A percentile compares a stretch with the other conserved stretches of the same genome.
These are phyloP conservation scores for Lycium ferocissimum DNA, from an alignment of 257 asterid species.

Conservation along the genomic window DNA sequence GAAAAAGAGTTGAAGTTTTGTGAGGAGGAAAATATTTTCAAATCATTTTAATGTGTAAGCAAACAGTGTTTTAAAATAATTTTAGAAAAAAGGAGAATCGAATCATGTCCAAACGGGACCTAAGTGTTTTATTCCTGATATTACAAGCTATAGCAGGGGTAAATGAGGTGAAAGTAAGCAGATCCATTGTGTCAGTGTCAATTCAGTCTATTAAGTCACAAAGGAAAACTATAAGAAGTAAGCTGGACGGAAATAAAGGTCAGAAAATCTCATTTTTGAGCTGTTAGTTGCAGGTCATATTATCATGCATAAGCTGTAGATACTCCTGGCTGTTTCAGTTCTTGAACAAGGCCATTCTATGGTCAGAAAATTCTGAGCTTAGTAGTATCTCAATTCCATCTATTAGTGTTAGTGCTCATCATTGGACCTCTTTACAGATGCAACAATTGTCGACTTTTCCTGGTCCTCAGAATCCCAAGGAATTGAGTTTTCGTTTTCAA, in stretches of 20 bases:
- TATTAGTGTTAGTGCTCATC: constrained; percentile 29
- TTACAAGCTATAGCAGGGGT: background rate
- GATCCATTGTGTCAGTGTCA: background rate
- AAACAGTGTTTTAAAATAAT: too few relatives aligned
- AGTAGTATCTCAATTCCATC: constrained; percentile 11
- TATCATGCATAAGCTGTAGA: background rate
- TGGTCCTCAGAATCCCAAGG: constrained; percentile 20
- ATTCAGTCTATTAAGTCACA: background rate
- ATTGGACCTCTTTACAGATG: constrained; percentile 33
- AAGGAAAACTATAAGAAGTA: background rate
- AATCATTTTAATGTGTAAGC: too few relatives aligned
- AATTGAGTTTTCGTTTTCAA: constrained; percentile 34
- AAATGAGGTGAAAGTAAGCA: background rate
- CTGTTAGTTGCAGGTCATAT: constrained; percentile 17
- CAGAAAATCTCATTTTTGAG: constrained; percentile 7
- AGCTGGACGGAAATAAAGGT: background rate
- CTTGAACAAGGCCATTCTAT: background rate
- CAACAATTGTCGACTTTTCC: constrained; percentile 23
- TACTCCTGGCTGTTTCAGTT: background rate
- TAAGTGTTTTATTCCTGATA: background rate
- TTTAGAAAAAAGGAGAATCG: too few relatives aligned
- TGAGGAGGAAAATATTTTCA: too few relatives aligned
- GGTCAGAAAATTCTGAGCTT: constrained; percentile 31
- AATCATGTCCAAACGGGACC: too few relatives aligned
- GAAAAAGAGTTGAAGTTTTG: too few relatives aligned